These are phyloP conservation scores for Xylariaceae sp. DNA, from an alignment of 2,329 filamentous ascomycete genomes.

Conservation along the genomic window DNA sequence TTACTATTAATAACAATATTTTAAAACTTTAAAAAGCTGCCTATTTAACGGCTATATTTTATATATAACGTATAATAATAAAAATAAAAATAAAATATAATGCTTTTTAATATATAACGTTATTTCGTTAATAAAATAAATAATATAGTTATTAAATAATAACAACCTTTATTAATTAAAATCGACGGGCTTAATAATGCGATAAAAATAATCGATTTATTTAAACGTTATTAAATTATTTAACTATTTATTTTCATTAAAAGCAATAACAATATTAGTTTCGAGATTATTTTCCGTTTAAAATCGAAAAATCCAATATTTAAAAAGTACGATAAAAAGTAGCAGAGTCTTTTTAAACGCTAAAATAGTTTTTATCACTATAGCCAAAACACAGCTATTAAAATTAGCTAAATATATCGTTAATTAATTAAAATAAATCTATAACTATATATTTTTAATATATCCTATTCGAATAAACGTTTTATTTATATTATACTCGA, in stretches of 20 bases:
- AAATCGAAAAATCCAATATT: background rate
- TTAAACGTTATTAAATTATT: background rate
- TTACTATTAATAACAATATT: background rate
- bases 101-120: background rate
- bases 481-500: too few relatives aligned
- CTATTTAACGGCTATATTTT: background rate
- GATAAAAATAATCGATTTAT: too few relatives aligned
- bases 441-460: too few relatives aligned
- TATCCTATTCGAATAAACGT: too few relatives aligned
- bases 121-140: background rate
- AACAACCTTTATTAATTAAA: background rate
- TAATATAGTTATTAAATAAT: background rate
- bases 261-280: too few relatives aligned
- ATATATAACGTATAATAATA: background rate
- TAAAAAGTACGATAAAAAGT: background rate
- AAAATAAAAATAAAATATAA: background rate
- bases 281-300: too few relatives aligned
- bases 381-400: background rate
- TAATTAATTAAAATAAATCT: too few relatives aligned
- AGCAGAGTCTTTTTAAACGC: background rate
- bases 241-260: too few relatives aligned
- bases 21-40: background rate
- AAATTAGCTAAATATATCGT: too few relatives aligned
- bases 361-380: background rate
- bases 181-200: background rate